Percentiles rank a stretch among this genome's conserved stretches.
Conservation (phyloP, 805 yeast species). For the Scheffersomyces spartinae region DNA sequence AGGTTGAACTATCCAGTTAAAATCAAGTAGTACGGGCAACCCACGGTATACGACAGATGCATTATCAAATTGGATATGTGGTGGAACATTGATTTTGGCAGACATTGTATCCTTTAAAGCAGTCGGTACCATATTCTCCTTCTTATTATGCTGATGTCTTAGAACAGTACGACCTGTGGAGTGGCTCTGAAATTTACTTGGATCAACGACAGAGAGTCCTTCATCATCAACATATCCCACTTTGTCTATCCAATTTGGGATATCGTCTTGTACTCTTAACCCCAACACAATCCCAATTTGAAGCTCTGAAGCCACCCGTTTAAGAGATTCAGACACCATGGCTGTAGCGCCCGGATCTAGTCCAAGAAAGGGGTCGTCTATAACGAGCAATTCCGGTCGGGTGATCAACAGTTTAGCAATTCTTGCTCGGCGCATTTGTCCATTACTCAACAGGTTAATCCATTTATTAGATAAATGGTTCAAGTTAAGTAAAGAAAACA, state of each 20-base stretch:
- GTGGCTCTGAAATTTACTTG: constrained; percentile 8
- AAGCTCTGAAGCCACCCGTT: constrained; percentile 9
- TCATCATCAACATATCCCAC: constrained; percentile 47
- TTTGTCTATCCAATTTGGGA: constrained; percentile 76
- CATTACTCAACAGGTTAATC: constrained; percentile 84
- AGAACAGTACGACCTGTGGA: constrained; percentile 2
- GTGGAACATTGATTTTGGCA: constrained; percentile 1
- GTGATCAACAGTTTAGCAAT: constrained; percentile 63
- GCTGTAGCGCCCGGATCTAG: constrained; percentile 66
- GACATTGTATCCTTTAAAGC: constrained; percentile 1
- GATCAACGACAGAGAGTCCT: constrained; percentile 45
- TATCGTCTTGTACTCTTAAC: constrained; percentile 56
- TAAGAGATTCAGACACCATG: constrained; percentile 45
- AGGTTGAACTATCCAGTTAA: constrained; percentile 52
- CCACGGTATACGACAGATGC: constrained; percentile 61
- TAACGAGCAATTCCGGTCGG: constrained; percentile 52
- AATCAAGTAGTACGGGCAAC: constrained; percentile 42
- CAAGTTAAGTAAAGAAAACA: constrained; percentile 43
- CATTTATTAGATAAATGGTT: constrained; percentile 53
- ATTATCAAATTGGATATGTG: constrained; percentile 37
- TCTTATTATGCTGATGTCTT: background rate
- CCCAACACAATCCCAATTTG: constrained; percentile 61
- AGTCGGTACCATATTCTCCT: constrained; percentile 5
- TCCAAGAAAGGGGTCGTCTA: constrained; percentile 92
- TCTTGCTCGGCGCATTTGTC: constrained; percentile 86